These are phyloP conservation scores for Adansonia rubrostipa DNA, from an alignment of 441 rosid genomes.

Conservation along the genomic window DNA sequence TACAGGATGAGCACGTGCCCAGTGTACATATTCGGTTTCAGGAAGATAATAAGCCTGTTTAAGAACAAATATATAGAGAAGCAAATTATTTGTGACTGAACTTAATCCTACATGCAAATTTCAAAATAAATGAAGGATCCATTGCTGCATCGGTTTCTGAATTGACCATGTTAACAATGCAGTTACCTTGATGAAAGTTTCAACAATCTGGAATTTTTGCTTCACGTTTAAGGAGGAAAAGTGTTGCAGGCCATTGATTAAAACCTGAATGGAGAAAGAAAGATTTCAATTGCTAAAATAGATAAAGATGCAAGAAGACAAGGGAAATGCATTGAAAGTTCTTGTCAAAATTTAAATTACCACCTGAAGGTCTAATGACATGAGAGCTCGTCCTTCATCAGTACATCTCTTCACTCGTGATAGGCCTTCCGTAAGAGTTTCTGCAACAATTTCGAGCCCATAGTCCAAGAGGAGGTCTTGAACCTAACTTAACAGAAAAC, in stretches of 20 bases:
- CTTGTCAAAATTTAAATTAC: neutral
- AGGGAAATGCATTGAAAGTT: neutral
- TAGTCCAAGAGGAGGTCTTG: conserved; percentile 79
- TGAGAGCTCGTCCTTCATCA: conserved; percentile 95
- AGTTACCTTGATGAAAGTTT: conserved; percentile 80
- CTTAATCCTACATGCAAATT: neutral
- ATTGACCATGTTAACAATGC: neutral
- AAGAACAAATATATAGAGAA: neutral
- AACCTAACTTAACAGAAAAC: conserved; percentile 48
- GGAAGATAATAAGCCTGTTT: conserved; percentile 94
- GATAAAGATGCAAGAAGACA: neutral
- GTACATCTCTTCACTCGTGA: conserved; percentile 93
- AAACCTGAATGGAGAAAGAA: conserved; percentile 56
- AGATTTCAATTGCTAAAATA: conserved; percentile 14
- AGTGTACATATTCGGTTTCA: conserved; percentile 89
- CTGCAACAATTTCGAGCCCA: conserved; percentile 91
- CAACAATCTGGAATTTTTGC: conserved; percentile 80
- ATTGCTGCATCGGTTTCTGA: neutral
- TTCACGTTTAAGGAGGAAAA: conserved; percentile 75
- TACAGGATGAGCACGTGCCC: conserved; percentile 96
- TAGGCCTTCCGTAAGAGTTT: conserved; percentile 90
- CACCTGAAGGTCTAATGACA: conserved; percentile 98
- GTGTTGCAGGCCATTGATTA: conserved; percentile 85
- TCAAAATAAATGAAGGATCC: neutral
- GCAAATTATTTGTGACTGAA: conserved; percentile 10